Evolutionary conservation across 148 eudicot species (phyloP).

Genomic region (Mesembryanthemum crystallinum): DNA sequence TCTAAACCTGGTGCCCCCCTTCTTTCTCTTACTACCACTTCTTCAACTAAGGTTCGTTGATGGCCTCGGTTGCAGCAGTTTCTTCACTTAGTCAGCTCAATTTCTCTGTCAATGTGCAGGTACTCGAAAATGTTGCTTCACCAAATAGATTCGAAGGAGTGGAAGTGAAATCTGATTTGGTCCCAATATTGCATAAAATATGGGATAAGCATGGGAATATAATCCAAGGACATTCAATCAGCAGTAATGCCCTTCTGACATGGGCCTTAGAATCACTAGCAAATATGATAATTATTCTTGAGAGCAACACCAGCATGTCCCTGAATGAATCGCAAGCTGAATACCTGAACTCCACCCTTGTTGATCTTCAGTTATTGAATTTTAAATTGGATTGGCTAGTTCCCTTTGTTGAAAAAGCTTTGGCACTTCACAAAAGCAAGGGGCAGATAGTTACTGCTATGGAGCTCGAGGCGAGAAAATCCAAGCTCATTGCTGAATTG

Average conservation of each 20-base stretch:
- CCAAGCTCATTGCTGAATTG: constrained; percentile 3
- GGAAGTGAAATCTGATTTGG: background rate
- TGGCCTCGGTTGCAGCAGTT: too few species aligned
- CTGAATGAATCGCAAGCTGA: background rate
- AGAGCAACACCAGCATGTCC: background rate
- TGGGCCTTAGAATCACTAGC: constrained; percentile 26
- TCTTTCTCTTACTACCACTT: too few species aligned
- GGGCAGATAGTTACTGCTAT: too few species aligned
- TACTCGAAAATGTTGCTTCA: background rate
- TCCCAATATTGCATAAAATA: constrained; percentile 4
- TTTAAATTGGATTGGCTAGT: constrained; percentile 12
- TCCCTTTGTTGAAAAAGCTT: background rate
- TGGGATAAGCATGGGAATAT: constrained; percentile 17
- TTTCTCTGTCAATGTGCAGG: background rate
- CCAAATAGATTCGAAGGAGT: background rate
- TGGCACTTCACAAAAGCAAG: background rate
- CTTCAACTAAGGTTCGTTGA: too few species aligned
- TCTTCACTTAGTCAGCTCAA: too few species aligned
- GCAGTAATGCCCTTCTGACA: constrained; percentile 1
- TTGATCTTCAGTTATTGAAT: constrained; percentile 3
- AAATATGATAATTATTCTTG: constrained; percentile 13
- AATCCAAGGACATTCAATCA: background rate
- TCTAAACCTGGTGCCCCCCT: too few species aligned
- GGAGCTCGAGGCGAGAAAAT: too few species aligned
- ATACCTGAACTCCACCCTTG: background rate